Base-by-base conservation (phyloP, 2,329 filamentous ascomycete genomes). In the Elsinoe australis region DNA sequence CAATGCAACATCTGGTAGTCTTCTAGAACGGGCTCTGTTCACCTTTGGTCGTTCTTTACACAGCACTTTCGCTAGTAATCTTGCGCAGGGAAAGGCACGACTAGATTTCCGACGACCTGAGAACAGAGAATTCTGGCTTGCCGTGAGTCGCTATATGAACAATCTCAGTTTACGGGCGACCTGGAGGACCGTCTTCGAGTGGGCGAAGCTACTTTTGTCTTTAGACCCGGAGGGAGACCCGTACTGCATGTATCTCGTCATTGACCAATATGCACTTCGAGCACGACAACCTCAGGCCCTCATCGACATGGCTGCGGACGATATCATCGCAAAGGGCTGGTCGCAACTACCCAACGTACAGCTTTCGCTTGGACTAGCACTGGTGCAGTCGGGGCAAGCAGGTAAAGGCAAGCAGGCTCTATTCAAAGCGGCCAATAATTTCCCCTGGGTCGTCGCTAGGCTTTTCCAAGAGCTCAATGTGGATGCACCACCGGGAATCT, bases 91-190 rank as follows among this genome's bases (percentile, higher is more conserved):
- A 26, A 81, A 81, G 55, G 89, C 87, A 4, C 77, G 87, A 12
- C 69, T 98, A 7, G 80, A 90, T 59, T 96, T 95, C 61, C 68
- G 74, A 15, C 74, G 87, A 29, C 82, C 84, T 0, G 89, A 94
- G 63, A 96, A 96, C 63, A 78, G 92, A 34, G 90, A 96, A 64
- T 81, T 98, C 54, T 95, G 86, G 82, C 78, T 96, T 28, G 85
- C 87, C 1, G 85, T 82, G 6, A 94, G 88, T 72, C 81, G 89
- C 56, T 95, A 95, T 59, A 83, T 96, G 58, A 79, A 78, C 56
- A 92, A 87, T 55, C 72, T 98, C 17, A 76, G 87, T 12, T 82
- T 87, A 67, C 90, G 94, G 57, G 88, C 89, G n/a, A 95, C 90
- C 1, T 95, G 87, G 73, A 78, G 88, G 38, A 96, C 92, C 1